Base-by-base conservation (phyloP, 2,329 filamentous ascomycete genomes). In the Orbilia blumenaviensis region DNA sequence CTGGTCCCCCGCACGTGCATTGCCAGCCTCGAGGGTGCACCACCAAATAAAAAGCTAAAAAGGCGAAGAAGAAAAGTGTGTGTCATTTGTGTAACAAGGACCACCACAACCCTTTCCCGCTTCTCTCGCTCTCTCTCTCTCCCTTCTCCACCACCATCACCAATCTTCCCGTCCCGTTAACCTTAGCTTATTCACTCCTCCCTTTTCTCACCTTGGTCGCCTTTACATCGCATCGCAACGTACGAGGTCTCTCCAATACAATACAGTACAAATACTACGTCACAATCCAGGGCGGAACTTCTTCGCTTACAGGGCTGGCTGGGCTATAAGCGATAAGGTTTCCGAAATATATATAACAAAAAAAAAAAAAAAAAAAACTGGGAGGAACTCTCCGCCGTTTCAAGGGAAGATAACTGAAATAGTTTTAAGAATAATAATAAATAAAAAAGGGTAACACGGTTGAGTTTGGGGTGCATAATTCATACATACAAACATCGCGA, bases 21-120 rank as follows among this genome's bases (percentile, higher is more conserved):
- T 38, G 36, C 27, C n/a, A 62, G 27, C 29, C 16, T 34, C 21
- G 27, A 32, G 34, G 44, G 48, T 34, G 58, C 36, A 52, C 48
- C 5, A 44, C 52, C 61, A 42, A 23, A 29, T 62, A 48, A 56
- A 36, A n/a, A n/a, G n/a, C n/a, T n/a, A n/a, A n/a, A n/a, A n/a
- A n/a, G n/a, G n/a, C n/a, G n/a, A n/a, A n/a, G n/a, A n/a, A n/a
- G n/a, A 29, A 56, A 42, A 54, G 52, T 54, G 69, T 74, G 69
- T 74, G 69, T 66, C 69, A 74, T 74, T n/a, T 74, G 69, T 74
- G 69, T 74, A 74, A 74, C 69, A 52, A 38, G 32, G 52, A 38
- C 52, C 10, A 5, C 32, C 29, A 16, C 25, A 16, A 18, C 29
- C 16, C 32, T 16, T 27, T 48, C 8, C 23, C 25, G 27, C 34